A percentile compares a stretch with the other conserved stretches of the same genome.
Evolutionary conservation across 148 eudicot genomes (phyloP).

Genomic region (Chenopodium berlandieri): DNA sequence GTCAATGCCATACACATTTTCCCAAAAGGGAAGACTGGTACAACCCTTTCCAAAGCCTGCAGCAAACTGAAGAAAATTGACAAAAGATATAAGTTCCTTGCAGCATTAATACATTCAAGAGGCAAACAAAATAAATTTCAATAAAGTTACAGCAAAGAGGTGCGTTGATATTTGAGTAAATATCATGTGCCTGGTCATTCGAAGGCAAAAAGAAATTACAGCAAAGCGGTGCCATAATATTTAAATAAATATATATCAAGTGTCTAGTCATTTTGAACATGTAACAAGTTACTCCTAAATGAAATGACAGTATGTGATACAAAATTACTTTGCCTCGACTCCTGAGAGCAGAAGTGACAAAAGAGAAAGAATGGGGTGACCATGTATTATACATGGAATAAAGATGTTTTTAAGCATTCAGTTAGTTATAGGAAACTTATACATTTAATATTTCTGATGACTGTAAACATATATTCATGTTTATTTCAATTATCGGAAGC

Average conservation of each 20-base stretch:
- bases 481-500: background rate
- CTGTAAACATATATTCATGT: background rate
- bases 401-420: background rate
- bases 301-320: background rate
- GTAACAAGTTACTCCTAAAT: background rate
- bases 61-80: conserved; percentile 52
- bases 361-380: background rate
- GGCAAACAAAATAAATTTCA: background rate
- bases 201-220: too few species aligned
- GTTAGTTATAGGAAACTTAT: background rate
- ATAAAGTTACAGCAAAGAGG: background rate
- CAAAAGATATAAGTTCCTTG: conserved; percentile 13
- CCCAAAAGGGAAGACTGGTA: conserved; percentile 91
- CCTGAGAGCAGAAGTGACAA: background rate
- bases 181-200: background rate
- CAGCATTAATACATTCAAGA: background rate
- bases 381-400: background rate
- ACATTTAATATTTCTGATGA: background rate
- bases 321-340: background rate
- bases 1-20: conserved; percentile 81
- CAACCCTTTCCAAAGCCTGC: conserved; percentile 95
- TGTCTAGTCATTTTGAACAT: too few species aligned
- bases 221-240: too few species aligned
- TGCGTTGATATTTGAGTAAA: background rate
- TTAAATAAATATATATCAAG: too few species aligned